Evolutionary conservation across 768 basidiomycete species (phyloP), one percentile per base, ranked within the genome.

Genomic region (Podaxis mareebaensis): DNA sequence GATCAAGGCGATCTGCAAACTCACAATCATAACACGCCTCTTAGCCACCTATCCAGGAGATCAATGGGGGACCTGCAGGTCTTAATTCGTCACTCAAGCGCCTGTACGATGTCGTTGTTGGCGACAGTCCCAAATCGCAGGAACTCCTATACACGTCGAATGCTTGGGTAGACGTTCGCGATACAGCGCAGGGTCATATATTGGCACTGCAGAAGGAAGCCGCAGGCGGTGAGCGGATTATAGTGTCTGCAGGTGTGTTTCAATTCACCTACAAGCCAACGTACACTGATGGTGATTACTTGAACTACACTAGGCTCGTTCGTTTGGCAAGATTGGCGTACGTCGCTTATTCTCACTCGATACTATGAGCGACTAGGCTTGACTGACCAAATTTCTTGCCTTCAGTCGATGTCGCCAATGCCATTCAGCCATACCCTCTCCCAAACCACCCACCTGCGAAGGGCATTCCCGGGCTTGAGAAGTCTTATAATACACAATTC

Each of bases 171-270:
- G 83, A 87, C 58, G 85, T 86, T 4, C 79, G 85, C 6, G 85
- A 88, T 68, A 69, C 85, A 36, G 86, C 86, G 0, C 74, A 79
- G 22, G 86, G 81, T 0, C 88, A 90, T 69, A 77, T 78, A 0
- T 70, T 75, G 3, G 85, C 85, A 3, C 71, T 92, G 22, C 77
- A 79, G 58, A 81, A 77, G 55, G 75, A 79, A 30, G 79, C 76
- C 2, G 88, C 87, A 0, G 82, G 80, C 3, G 83, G 84, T 1
- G 77, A 90, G 60, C 76, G 90, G 36, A 81, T 90, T 67, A 79
- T 90, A 68, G 65, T 84, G 46, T 73, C 72, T 22, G 74, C 71
- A 2, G 78, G 80, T 73, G 55, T 28, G 69, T 63, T 30, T 6
- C 60, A 24, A 3, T 38, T 11, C 13, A 26, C 24, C 1, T 33